Evolutionary conservation across 345 rosid species (phyloP).

Genomic region (Eucalyptus camaldulensis): DNA sequence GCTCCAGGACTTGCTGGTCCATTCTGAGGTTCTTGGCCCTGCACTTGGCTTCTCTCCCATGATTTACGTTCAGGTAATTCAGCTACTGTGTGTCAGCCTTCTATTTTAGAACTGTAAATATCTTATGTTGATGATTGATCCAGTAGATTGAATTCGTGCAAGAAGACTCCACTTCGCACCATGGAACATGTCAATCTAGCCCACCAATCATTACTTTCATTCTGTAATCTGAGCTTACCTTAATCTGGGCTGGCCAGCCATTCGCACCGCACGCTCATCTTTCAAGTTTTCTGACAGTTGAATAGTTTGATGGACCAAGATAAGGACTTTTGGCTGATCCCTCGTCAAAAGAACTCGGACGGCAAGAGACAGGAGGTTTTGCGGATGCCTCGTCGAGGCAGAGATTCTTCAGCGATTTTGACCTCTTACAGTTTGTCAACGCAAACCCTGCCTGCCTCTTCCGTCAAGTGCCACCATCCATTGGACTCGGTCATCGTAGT

Average conservation of each 20-base stretch:
- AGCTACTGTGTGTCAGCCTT: fast-evolving
- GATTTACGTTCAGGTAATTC: conserved; percentile 50
- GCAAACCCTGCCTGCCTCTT: not conserved
- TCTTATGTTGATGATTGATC: not conserved
- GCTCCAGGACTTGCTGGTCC: conserved; percentile 18
- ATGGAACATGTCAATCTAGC: not conserved
- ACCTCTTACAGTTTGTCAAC: not conserved
- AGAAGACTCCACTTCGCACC: not conserved
- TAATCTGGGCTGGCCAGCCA: not conserved
- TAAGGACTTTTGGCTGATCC: not conserved
- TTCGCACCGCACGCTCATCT: not conserved
- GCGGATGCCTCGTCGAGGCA: not conserved
- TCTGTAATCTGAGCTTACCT: not conserved
- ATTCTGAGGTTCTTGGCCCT: conserved; percentile 44
- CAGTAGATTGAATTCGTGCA: not conserved
- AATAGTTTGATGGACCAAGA: not conserved
- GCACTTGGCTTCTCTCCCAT: conserved; percentile 68
- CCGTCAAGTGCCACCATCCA: not conserved
- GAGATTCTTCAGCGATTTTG: not conserved
- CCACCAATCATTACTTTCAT: not conserved
- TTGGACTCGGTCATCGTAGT: too few relatives aligned
- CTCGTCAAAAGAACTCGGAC: too few relatives aligned
- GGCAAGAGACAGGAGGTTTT: not conserved
- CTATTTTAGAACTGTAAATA: not conserved
- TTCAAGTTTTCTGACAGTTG: not conserved